Evolutionary conservation across 139 green algal genomes (phyloP).

Genomic region (Chlorella sorokiniana): DNA sequence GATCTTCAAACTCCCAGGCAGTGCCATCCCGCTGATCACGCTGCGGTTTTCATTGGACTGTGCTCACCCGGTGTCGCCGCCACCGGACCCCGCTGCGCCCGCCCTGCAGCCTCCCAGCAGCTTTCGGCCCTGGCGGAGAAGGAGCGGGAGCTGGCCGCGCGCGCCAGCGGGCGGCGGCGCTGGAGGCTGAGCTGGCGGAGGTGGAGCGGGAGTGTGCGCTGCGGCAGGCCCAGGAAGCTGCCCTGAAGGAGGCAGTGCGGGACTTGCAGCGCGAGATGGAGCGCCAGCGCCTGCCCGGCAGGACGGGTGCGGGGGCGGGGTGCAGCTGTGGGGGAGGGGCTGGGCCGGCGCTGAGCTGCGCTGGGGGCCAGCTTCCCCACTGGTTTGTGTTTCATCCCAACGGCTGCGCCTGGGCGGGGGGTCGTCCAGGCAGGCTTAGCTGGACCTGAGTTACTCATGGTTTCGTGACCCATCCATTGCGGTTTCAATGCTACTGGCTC

Average conservation of each 20-base stretch:
- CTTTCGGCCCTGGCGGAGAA: conserved; percentile 40
- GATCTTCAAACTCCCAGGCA: too few relatives aligned
- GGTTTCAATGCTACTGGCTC: neutral
- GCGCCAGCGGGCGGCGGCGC: conserved; percentile 8
- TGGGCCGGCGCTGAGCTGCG: neutral
- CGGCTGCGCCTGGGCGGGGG: neutral
- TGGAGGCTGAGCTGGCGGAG: conserved; percentile 52
- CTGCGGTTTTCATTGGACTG: too few relatives aligned
- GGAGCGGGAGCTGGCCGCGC: conserved; percentile 41
- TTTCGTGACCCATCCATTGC: neutral
- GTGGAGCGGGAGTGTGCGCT: conserved; percentile 54
- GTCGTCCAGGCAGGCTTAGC: neutral
- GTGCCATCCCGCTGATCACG: too few relatives aligned
- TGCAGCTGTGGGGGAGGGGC: neutral
- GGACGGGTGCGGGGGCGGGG: conserved; percentile 3
- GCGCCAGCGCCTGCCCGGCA: conserved; percentile 44
- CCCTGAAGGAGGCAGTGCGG: conserved; percentile 61
- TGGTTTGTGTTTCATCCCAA: neutral
- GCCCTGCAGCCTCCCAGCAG: neutral
- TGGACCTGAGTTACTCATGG: too few relatives aligned
- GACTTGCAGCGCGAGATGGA: conserved; percentile 52
- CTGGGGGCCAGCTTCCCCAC: neutral
- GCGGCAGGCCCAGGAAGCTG: conserved; percentile 51
- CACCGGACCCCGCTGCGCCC: neutral
- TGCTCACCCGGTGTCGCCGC: too few relatives aligned